Percentiles rank a stretch among this genome's conserved stretches.
Evolutionary conservation across 2,329 filamentous ascomycete genomes (phyloP).

Genomic region (Aspergillus hiratsukae): DNA sequence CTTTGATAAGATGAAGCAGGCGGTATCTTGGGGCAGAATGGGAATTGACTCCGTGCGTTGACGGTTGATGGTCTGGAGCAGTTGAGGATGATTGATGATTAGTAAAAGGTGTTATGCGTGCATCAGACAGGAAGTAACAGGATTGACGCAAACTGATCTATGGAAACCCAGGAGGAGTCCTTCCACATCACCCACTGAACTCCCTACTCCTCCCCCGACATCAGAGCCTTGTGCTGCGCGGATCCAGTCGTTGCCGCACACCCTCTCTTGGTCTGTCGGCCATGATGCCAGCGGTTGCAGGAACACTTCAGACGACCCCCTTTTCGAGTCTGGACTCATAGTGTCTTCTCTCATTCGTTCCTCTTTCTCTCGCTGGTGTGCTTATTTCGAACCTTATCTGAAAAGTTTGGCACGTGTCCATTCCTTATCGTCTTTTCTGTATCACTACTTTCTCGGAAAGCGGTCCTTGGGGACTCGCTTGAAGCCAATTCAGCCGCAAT

Average conservation of each 20-base stretch:
- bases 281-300: slow-evolving; percentile 27
- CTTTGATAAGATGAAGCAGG: slow-evolving; percentile 1
- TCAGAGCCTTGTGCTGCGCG: slow-evolving; percentile 1
- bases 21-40: slow-evolving; percentile 9
- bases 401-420: not conserved
- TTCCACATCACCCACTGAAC: not conserved
- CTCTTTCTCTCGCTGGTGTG: not conserved
- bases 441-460: slow-evolving; percentile 3
- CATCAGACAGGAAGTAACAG: not conserved
- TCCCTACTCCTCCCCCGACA: not conserved
- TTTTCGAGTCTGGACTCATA: slow-evolving; percentile 13
- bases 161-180: not conserved
- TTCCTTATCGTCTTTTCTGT: slow-evolving; percentile 2
- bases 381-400: not conserved
- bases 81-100: not conserved
- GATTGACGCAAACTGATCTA: not conserved
- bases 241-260: slow-evolving; percentile 5
- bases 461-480: not conserved
- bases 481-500: slow-evolving; percentile 25
- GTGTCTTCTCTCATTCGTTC: slow-evolving; percentile 1
- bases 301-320: slow-evolving; percentile 18
- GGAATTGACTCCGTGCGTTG: not conserved
- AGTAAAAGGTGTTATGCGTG: not conserved
- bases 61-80: not conserved
- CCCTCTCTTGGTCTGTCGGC: slow-evolving; percentile 13